Evolutionary conservation across 2,329 filamentous ascomycete species (phyloP).

Genomic region (Epichloe sp.): DNA sequence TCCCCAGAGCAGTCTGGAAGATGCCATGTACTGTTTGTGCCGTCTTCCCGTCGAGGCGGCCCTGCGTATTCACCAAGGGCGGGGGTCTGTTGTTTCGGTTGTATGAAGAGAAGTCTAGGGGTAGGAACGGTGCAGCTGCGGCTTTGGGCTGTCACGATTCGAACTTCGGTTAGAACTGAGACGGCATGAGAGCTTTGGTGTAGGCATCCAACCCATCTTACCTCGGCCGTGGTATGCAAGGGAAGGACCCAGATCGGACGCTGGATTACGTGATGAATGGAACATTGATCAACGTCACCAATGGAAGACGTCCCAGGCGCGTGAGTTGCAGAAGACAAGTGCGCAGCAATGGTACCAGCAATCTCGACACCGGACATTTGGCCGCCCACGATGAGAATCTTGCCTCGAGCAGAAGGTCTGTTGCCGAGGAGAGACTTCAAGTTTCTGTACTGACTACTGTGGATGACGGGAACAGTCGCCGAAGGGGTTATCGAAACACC

Average conservation of each 20-base stretch:
- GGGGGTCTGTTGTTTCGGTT: conserved; percentile 50
- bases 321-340: conserved; percentile 51
- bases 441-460: conserved; percentile 55
- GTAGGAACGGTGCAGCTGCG: conserved; percentile 49
- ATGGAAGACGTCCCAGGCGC: conserved; percentile 32
- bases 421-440: conserved; percentile 34
- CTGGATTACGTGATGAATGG: conserved; percentile 55
- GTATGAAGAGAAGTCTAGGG: conserved; percentile 59
- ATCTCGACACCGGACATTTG: conserved; percentile 76
- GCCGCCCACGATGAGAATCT: conserved; percentile 62
- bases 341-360: conserved; percentile 56
- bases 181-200: no score
- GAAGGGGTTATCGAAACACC: conserved; percentile 21
- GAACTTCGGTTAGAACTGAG: no score
- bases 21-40: conserved; percentile 41
- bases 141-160: conserved; percentile 23
- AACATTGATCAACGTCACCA: conserved; percentile 33
- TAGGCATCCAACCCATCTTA: conserved; percentile 14
- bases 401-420: conserved; percentile 30
- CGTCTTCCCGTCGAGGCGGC: conserved; percentile 46
- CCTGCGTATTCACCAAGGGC: conserved; percentile 49
- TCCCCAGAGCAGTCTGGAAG: conserved; percentile 34
- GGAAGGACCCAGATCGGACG: conserved; percentile 63
- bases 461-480: conserved; percentile 37
- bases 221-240: conserved; percentile 37